Base-by-base conservation (phyloP, 2,329 filamentous ascomycete species). In the Leptographium lundbergii region DNA sequence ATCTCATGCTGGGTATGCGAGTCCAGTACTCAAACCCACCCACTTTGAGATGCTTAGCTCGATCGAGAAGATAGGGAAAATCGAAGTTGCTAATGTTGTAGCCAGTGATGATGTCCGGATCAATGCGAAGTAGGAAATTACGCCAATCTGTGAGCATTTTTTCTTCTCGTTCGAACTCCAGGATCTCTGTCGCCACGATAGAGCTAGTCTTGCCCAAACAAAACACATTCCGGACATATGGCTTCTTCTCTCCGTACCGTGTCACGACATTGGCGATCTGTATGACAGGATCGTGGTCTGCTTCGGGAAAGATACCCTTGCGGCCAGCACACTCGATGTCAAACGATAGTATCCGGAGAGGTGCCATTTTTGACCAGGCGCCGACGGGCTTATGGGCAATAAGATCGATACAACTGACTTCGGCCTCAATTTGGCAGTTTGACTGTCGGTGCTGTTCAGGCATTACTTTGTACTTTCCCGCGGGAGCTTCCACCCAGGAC, bases 21-120 rank as follows among this genome's bases (percentile, higher is more conserved):
- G 91, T 86, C 89, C 89, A 96, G 70, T 87, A 92, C 7, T 94
- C 88, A 65, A 99, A 99, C 0, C 81, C 81, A 1, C 71, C 72
- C 45, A 90, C 83, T 67, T 94, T 95, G 32, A 99, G 77, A 69
- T 95, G 85, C 64, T 81, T 89, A 11, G 91, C 94, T 53, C 94
- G 84, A 59, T 96, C 89, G 13, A 99, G 79, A 0, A 99, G 81
- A 69, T 99, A 99, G 0, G 92, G 92, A 64, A 99, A 97, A 76
- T 99, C 94, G 73, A 99, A 99, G 74, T 99, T 99, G 69, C 89
- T 78, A 74, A 95, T 99, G 72, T 99, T 99, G 84, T 99, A 99
- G 53, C 94, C 94, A 59, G 95, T 99, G 67, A 99, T 96, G 64
- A 99, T 88, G 73, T 99, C 94, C 0, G 94, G 92, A 65, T 99